A percentile compares a stretch with the other conserved stretches of the same genome.
Evolutionary conservation across 2,329 filamentous ascomycete species (phyloP).

Genomic region (Leptodontidium sp.): DNA sequence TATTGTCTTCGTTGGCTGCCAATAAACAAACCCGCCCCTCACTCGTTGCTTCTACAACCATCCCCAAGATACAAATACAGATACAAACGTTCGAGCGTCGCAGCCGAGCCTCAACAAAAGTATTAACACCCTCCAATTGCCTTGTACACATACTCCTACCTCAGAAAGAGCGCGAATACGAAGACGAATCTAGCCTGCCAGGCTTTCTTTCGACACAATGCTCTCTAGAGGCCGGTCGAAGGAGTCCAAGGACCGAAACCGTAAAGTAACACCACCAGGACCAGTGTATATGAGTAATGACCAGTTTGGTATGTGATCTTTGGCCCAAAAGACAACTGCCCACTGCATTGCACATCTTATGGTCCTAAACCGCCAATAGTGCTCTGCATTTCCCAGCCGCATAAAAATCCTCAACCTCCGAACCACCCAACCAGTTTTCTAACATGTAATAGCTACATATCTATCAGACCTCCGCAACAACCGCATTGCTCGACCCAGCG

Average conservation of each 20-base stretch:
- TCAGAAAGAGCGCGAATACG: background rate
- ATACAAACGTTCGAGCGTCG: slow-evolving; percentile 9
- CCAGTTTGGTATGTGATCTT: slow-evolving; percentile 65
- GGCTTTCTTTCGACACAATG: slow-evolving; percentile 31
- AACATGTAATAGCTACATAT: slow-evolving; percentile 65
- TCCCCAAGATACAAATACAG: slow-evolving; percentile 4
- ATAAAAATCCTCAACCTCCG: background rate
- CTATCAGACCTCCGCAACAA: slow-evolving; percentile 75
- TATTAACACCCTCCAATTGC: slow-evolving; percentile 1
- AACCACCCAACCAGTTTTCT: slow-evolving; percentile 24
- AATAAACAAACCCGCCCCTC: slow-evolving; percentile 8
- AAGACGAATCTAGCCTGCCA: background rate
- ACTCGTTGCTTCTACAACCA: slow-evolving; percentile 19
- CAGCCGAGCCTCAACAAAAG: slow-evolving; percentile 3
- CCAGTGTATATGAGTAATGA: slow-evolving; percentile 72
- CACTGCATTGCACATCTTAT: background rate
- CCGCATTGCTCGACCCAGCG: slow-evolving; percentile 72
- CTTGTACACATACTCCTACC: background rate
- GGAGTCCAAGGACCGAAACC: slow-evolving; percentile 48
- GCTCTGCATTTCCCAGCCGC: background rate
- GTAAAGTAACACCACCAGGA: slow-evolving; percentile 67
- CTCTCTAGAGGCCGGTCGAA: slow-evolving; percentile 45
- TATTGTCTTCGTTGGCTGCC: background rate
- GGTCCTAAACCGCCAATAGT: no score
- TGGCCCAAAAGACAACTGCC: slow-evolving; percentile 6